Base-by-base conservation (phyloP, 345 rosid species). In the Eutrema yunnanense region DNA sequence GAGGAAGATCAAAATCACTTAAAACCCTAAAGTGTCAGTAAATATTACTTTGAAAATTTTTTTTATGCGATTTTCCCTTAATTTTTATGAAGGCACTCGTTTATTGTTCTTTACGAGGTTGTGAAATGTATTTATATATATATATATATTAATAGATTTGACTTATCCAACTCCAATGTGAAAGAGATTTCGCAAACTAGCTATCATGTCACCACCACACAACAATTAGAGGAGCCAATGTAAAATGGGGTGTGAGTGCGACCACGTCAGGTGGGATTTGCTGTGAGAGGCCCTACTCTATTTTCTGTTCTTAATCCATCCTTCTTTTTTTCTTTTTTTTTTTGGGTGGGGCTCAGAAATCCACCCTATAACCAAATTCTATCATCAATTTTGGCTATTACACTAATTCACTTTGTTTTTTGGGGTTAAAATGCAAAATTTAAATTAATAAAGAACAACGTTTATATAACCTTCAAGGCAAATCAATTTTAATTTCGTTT, bases 221-320 rank as follows among this genome's bases (percentile, higher is more conserved):
- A 58, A 60, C 47, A 40, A 48, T 30, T 19, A 47, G 60, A 65
- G 60, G 60, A 65, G 67, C 52, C 43, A 40, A 41, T 14, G 50
- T 48, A 36, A 26, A 53, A 40, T 73, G 62, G 57, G 79, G 69
- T 61, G 69, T 41, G 64, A 68, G 59, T 68, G 69, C 37, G 74
- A 69, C 79, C 79, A 75, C 70, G 74, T 62, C 74, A 75, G 74
- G 79, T 69, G 69, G 49, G 36, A 53, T 62, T 75, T 62, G 51
- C 74, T 36, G 58, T 62, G 43, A 60, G 41, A 33, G 50, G 69
- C 6, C 69, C 63, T 36, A 43, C 56, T 61, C 8, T 14, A 16
- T 19, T 57, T 33, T 36, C 26, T 44, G 1, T 65, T 2, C n/a
- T 13, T 9, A 16, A 36, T 41, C 52, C 34, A 38, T 37, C 46